A percentile compares a stretch with the other conserved stretches of the same genome.
These are phyloP conservation scores for Pseudogymnoascus sp. DNA, from an alignment of 2,329 filamentous ascomycete genomes.

Conservation along the genomic window DNA sequence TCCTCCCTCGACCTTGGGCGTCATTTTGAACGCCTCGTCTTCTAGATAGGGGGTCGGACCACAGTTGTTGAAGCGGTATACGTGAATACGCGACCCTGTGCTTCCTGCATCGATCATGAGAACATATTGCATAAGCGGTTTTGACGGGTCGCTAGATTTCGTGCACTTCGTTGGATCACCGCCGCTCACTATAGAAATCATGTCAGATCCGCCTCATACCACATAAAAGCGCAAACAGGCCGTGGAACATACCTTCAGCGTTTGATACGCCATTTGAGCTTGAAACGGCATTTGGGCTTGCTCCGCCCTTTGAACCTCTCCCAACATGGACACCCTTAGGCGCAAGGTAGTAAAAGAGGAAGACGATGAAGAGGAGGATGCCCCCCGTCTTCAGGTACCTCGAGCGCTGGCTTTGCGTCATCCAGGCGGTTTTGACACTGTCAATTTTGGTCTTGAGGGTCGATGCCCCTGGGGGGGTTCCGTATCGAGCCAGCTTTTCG, in stretches of 20 bases:
- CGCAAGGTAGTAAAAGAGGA: constrained; percentile 56
- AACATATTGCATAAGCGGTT: constrained; percentile 93
- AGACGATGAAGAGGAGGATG: constrained; percentile 51
- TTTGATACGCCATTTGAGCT: constrained; percentile 8
- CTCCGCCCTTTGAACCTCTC: neutral
- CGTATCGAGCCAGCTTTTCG: constrained; percentile 58
- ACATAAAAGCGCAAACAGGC: neutral
- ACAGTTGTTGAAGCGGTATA: constrained; percentile 99
- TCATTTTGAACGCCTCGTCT: constrained; percentile 88
- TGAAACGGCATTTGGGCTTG: constrained; percentile 13
- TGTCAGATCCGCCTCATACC: neutral
- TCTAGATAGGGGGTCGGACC: constrained; percentile 91
- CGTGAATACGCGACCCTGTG: constrained; percentile 95
- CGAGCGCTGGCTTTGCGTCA: constrained; percentile 56
- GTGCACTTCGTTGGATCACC: constrained; percentile 65
- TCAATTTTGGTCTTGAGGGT: constrained; percentile 38
- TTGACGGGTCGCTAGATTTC: constrained; percentile 74
- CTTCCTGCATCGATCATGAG: constrained; percentile 98
- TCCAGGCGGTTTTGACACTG: constrained; percentile 49
- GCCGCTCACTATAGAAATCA: constrained; percentile 27
- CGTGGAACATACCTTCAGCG: constrained; percentile 15
- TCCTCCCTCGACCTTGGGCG: constrained; percentile 71
- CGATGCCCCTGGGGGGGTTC: constrained; percentile 36
- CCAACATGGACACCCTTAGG: constrained; percentile 36
- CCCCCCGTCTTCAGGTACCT: constrained; percentile 59